Evolutionary conservation across 495 filamentous ascomycete genomes (phyloP).

Genomic region (Penicillium paxilli): DNA sequence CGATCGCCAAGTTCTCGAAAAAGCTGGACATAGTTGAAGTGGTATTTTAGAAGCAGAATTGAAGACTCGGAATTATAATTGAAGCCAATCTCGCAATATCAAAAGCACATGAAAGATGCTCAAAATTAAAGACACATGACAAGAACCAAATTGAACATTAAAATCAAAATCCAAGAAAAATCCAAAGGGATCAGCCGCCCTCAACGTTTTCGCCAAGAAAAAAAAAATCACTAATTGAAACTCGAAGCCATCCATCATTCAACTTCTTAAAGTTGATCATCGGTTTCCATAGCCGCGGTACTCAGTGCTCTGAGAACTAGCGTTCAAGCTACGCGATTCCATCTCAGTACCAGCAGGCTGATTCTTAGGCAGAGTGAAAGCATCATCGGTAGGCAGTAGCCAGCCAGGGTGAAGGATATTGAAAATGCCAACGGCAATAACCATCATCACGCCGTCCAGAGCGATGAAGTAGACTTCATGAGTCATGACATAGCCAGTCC

Average conservation of each 20-base stretch:
- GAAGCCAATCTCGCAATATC: no score
- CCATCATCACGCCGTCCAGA: slow-evolving; percentile 57
- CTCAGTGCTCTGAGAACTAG: neutral
- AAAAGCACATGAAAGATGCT: no score
- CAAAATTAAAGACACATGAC: no score
- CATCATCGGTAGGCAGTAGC: slow-evolving; percentile 24
- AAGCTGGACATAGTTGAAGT: no score
- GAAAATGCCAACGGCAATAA: slow-evolving; percentile 47
- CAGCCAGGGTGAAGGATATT: slow-evolving; percentile 49
- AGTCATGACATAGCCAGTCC: slow-evolving; percentile 58
- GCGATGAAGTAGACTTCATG: slow-evolving; percentile 54
- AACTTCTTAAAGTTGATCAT: neutral
- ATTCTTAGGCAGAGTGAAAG: neutral
- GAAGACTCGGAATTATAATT: no score
- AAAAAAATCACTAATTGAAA: no score
- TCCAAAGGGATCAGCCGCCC: no score
- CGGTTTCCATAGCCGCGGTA: neutral
- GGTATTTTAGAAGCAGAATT: no score
- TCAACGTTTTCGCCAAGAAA: no score
- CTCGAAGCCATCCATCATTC: neutral
- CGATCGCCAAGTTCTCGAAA: no score
- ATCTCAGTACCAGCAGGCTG: neutral
- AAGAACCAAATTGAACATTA: no score
- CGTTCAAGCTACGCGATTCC: neutral
- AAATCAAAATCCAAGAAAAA: no score